Evolutionary conservation across 148 eudicot species (phyloP).

Genomic region (Silene uniflora): DNA sequence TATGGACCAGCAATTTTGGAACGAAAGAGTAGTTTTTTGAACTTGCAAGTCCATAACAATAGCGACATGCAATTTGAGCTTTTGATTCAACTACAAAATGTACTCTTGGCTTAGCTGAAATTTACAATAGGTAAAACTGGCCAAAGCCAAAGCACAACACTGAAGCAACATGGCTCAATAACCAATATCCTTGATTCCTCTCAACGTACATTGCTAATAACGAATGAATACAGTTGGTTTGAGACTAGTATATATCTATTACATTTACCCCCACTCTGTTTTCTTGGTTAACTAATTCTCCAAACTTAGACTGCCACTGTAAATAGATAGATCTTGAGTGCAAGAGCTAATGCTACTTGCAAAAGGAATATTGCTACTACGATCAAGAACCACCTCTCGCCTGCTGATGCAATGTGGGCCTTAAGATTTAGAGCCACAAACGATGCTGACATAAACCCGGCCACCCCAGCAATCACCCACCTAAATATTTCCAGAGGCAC

Average conservation of each 20-base stretch:
- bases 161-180: background rate
- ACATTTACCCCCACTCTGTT: slow-evolving; percentile 2
- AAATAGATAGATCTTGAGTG: slow-evolving; percentile 73
- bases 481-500: slow-evolving; percentile 68
- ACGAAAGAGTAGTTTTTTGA: too few species aligned
- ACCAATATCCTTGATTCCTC: background rate
- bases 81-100: background rate
- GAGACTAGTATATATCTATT: slow-evolving; percentile 12
- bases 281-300: background rate
- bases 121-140: background rate
- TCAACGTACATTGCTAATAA: slow-evolving; percentile 28
- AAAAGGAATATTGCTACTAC: slow-evolving; percentile 85
- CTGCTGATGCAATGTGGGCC: slow-evolving; percentile 77
- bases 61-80: background rate
- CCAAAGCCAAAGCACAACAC: background rate
- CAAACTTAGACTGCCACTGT: slow-evolving; percentile 47
- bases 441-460: slow-evolving; percentile 87
- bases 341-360: slow-evolving; percentile 83
- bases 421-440: slow-evolving; percentile 95
- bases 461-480: slow-evolving; percentile 92
- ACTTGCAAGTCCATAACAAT: too few species aligned
- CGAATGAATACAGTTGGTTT: slow-evolving; percentile 38
- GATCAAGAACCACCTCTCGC: slow-evolving; percentile 93
- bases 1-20: too few species aligned
- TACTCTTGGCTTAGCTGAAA: background rate